Percentiles rank a stretch among this genome's conserved stretches.
Evolutionary conservation across 345 rosid genomes (phyloP).

Genomic region (Murraya paniculata): DNA sequence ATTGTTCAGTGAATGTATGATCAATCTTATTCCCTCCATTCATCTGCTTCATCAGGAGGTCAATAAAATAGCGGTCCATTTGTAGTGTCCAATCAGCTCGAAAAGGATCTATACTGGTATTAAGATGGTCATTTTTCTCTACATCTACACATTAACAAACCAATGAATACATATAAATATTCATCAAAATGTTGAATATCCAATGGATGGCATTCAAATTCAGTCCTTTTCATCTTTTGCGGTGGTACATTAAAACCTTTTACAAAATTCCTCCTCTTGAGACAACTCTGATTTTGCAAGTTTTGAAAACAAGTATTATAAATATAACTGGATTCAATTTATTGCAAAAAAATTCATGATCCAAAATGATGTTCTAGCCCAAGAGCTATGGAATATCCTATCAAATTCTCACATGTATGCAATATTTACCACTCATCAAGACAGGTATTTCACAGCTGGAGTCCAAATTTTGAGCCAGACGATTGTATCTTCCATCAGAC

Average conservation of each 20-base stretch:
- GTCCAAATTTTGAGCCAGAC: slow-evolving; percentile 52
- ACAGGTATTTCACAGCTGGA: slow-evolving; percentile 31
- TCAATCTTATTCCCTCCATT: slow-evolving; percentile 41
- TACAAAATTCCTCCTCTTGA: not conserved
- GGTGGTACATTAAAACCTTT: not conserved
- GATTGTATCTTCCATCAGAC: slow-evolving; percentile 62
- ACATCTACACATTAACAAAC: slow-evolving; percentile 31
- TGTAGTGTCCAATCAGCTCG: slow-evolving; percentile 51
- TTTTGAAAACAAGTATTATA: not conserved
- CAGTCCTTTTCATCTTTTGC: not conserved
- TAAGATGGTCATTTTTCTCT: slow-evolving; percentile 30
- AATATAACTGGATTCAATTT: not conserved
- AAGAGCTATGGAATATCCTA: not conserved
- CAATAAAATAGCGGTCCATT: slow-evolving; percentile 55
- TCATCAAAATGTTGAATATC: not conserved
- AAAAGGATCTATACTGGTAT: slow-evolving; percentile 25
- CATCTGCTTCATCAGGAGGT: slow-evolving; percentile 57
- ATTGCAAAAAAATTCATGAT: not conserved
- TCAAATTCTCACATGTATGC: slow-evolving; percentile 11
- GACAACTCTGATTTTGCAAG: not conserved
- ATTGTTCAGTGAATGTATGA: slow-evolving; percentile 48
- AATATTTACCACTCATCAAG: slow-evolving; percentile 48
- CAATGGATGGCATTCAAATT: not conserved
- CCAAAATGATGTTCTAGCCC: not conserved
- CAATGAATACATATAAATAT: not conserved